Base-by-base conservation (phyloP, 257 asterid species). In the Solanum peruvianum region DNA sequence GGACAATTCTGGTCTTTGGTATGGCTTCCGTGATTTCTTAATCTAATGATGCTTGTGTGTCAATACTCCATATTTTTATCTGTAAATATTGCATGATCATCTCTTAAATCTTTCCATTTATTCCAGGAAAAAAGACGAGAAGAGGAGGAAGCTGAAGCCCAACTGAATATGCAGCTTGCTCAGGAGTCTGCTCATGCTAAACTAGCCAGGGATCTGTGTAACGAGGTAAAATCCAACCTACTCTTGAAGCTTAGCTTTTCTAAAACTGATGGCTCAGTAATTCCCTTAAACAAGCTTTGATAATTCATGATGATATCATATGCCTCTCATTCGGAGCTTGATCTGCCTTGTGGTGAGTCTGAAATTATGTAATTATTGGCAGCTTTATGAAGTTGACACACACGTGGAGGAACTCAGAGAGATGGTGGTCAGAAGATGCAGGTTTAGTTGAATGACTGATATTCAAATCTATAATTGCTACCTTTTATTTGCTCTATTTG, bases 111-210 rank as follows among this genome's bases (percentile, higher is more conserved):
- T 25, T 82, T 67, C 83, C 56, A 72, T 85, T 87, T 81, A 45
- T 88, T 88, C 69, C 93, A 96, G 99, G 98, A 96, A 89, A 90
- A 93, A 89, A 92, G 88, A 88, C 94, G 94, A 82, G 93, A 94
- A 88, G 92, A 90, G 87, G 99, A 95, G 93, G 98, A 95, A 91
- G 93, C 91, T 27, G 98, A 96, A 89, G 98, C 96, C 86, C 95
- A 85, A 52, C 71, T 82, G 72, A 92, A 85, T 76, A 52, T 92
- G 88, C 93, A 90, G 88, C 94, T 92, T 37, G 93, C 92, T 87
- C 96, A 93, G 91, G 94, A 94, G 87, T 98, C 95, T 85, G 94
- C 92, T 88, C 94, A 94, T 91, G 94, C 95, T 49, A 94, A 91
- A 89, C 56, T 91, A 87, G 95, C 98, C 82, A 92, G 92, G 91